Evolutionary conservation across 2,329 filamentous ascomycete genomes (phyloP).

Genomic region (Colletotrichum echinochloae): DNA sequence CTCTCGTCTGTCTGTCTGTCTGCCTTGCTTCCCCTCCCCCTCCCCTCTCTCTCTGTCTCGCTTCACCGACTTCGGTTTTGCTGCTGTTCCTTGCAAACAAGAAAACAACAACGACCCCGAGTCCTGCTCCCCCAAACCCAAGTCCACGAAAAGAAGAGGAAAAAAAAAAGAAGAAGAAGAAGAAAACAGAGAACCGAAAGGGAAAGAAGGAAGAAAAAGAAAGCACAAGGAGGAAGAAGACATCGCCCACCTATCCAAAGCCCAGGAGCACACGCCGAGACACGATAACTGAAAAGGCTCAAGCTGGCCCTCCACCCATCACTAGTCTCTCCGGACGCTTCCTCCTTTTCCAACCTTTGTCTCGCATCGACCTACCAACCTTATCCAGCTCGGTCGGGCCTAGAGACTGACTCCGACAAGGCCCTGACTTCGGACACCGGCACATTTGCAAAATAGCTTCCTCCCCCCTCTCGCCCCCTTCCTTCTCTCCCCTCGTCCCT

Average conservation of each 20-base stretch:
- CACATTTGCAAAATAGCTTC: constrained; percentile 18
- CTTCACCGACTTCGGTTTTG: neutral
- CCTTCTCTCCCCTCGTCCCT: neutral
- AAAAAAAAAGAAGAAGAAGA: neutral
- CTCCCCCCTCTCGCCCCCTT: neutral
- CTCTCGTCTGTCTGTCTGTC: neutral
- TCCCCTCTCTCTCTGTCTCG: neutral
- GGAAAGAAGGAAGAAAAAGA: too few species aligned
- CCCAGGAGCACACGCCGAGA: constrained; percentile 11
- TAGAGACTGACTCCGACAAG: neutral
- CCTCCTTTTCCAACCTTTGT: constrained; percentile 17
- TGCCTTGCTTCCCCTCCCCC: neutral
- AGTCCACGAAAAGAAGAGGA: neutral
- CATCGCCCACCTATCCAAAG: neutral
- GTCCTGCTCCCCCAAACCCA: neutral
- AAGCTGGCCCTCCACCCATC: constrained; percentile 2
- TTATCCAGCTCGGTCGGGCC: neutral
- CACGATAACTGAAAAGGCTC: constrained; percentile 7
- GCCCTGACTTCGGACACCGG: neutral
- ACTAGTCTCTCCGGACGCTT: constrained; percentile 9
- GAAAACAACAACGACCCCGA: neutral
- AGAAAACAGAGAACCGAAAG: neutral
- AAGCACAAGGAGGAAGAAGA: neutral
- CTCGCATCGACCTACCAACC: neutral
- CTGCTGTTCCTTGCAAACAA: neutral